Evolutionary conservation across 2,329 filamentous ascomycete genomes (phyloP).

Genomic region (Macrophomina pseudophaseolina): DNA sequence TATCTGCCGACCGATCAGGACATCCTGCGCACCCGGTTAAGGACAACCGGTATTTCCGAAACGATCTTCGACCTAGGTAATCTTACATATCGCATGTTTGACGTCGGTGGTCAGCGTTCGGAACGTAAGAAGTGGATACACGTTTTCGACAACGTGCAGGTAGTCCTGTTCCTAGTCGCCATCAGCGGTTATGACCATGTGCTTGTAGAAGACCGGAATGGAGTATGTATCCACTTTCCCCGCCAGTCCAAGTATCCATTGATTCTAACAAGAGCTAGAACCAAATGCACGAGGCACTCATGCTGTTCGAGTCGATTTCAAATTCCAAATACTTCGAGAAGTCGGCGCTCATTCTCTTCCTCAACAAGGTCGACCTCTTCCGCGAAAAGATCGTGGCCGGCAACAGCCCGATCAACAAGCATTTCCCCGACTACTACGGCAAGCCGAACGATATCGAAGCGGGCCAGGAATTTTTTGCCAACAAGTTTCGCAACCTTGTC

Average conservation of each 20-base stretch:
- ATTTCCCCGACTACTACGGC: conserved; percentile 57
- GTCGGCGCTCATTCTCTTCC: conserved; percentile 57
- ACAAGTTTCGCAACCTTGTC: conserved; percentile 58
- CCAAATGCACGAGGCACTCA: conserved; percentile 61
- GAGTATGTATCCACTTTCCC: conserved; percentile 63
- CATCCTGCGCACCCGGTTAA: conserved; percentile 84
- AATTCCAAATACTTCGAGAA: conserved; percentile 59
- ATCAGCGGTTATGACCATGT: conserved; percentile 98
- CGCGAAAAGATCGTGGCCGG: conserved; percentile 54
- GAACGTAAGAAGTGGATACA: conserved; percentile 98
- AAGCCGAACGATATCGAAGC: conserved; percentile 52
- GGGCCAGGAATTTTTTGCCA: conserved; percentile 56
- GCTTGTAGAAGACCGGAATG: conserved; percentile 93
- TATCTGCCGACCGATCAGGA: conserved; percentile 95
- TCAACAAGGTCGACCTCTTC: conserved; percentile 61
- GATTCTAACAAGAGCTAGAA: conserved; percentile 44
- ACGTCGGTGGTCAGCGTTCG: conserved; percentile 88
- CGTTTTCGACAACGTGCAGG: conserved; percentile 93
- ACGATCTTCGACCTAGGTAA: conserved; percentile 91
- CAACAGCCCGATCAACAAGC: conserved; percentile 53
- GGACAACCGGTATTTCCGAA: conserved; percentile 95
- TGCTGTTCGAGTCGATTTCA: conserved; percentile 59
- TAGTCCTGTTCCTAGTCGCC: conserved; percentile 88
- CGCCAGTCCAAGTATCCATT: neutral
- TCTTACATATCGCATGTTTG: conserved; percentile 95